phyloP scores from a whole-genome alignment of 1,139 yeast genomes.

The Blastobotrys malaysiensis region DNA sequence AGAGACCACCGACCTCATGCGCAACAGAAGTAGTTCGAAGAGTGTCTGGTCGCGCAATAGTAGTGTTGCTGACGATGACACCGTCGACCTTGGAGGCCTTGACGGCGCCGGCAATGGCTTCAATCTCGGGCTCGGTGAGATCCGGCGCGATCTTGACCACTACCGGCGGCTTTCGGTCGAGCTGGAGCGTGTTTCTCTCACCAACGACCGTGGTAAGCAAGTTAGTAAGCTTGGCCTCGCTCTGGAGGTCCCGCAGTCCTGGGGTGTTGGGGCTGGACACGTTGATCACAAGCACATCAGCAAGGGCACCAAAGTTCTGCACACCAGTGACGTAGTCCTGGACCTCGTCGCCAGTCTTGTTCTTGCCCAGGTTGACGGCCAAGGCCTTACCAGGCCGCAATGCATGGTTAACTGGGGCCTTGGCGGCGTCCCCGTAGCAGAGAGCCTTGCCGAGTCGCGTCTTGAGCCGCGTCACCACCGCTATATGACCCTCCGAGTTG shows the following conservation, averaged over 20 bases:
- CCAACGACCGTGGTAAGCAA: conserved; percentile 49
- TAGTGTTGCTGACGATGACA: conserved; percentile 86
- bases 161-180: conserved; percentile 47
- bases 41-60: conserved; percentile 67
- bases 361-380: conserved; percentile 85
- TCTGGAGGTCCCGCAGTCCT: conserved; percentile 82
- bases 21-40: conserved; percentile 43
- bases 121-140: conserved; percentile 72
- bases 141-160: conserved; percentile 94
- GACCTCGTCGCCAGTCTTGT: conserved; percentile 73
- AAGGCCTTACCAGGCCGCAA: conserved; percentile 60
- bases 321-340: conserved; percentile 84
- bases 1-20: conserved; percentile 76
- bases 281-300: conserved; percentile 84
- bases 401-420: conserved; percentile 38
- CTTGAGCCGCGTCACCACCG: conserved; percentile 60
- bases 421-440: conserved; percentile 13
- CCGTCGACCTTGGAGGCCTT: conserved; percentile 79
- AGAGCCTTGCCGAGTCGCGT: conserved; percentile 43
- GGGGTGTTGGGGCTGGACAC: conserved; percentile 98
- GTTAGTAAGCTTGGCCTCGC: conserved; percentile 62
- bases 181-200: conserved; percentile 33
- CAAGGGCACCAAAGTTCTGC: conserved; percentile 68
- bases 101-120: conserved; percentile 78
- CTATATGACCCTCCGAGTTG: conserved; percentile 83